Evolutionary conservation across 2,329 filamentous ascomycete genomes (phyloP).

Genomic region (Penicillium verrucosum): DNA sequence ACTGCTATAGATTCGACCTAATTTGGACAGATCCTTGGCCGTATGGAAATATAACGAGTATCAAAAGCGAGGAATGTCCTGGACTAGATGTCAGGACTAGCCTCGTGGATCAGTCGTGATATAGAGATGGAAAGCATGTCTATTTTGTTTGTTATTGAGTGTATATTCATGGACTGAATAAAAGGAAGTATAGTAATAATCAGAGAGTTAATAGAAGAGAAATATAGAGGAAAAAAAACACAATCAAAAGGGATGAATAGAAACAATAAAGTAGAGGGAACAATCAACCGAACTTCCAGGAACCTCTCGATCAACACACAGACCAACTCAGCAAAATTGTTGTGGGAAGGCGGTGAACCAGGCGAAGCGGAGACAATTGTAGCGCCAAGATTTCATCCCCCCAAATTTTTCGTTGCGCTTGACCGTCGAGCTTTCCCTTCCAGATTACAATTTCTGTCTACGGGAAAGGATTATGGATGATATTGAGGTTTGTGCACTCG

Average conservation of each 20-base stretch:
- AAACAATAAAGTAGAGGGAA: not conserved
- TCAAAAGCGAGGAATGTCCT: slow-evolving; percentile 27
- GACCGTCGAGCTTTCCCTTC: slow-evolving; percentile 21
- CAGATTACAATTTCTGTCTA: slow-evolving; percentile 13
- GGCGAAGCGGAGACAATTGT: slow-evolving; percentile 31
- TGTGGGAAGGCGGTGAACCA: slow-evolving; percentile 25
- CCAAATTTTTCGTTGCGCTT: slow-evolving; percentile 38
- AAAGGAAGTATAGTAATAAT: not conserved
- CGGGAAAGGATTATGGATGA: slow-evolving; percentile 33
- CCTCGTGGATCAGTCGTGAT: slow-evolving; percentile 23
- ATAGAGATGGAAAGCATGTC: not conserved
- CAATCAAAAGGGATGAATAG: not conserved
- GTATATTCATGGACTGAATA: not conserved
- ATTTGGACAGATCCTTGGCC: slow-evolving; percentile 32
- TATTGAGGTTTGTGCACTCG: slow-evolving; percentile 37
- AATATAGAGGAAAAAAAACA: not conserved
- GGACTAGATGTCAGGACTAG: slow-evolving; percentile 19
- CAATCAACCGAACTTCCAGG: not conserved
- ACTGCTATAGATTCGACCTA: slow-evolving; percentile 26
- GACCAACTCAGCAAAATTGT: slow-evolving; percentile 6
- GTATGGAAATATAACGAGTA: slow-evolving; percentile 26
- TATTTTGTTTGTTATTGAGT: not conserved
- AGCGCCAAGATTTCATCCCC: slow-evolving; percentile 40
- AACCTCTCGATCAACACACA: not conserved
- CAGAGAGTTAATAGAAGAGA: not conserved